phyloP scores from a whole-genome alignment of 805 yeast species.

The Candida ascalaphidarum region DNA sequence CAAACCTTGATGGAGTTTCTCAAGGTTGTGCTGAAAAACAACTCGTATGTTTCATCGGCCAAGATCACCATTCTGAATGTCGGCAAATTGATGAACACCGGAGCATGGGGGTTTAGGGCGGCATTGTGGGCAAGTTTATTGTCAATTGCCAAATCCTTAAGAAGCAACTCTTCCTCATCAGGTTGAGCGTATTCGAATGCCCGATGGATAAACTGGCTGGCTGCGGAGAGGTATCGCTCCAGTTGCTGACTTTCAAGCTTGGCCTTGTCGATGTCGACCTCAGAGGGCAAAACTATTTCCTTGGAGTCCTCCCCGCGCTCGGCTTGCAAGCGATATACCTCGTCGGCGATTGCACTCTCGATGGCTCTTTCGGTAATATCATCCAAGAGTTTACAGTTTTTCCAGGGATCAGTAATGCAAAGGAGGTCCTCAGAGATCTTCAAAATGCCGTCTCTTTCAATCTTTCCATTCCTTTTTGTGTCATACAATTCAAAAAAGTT shows the following conservation, averaged over 20 bases:
- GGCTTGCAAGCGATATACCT: constrained; percentile 37
- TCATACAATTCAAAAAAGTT: constrained; percentile 76
- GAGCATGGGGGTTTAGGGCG: constrained; percentile 75
- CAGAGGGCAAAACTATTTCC: constrained; percentile 43
- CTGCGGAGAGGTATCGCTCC: constrained; percentile 80
- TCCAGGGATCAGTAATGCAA: constrained; percentile 78
- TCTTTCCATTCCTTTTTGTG: constrained; percentile 44
- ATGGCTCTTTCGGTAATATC: constrained; percentile 51
- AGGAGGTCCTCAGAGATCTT: constrained; percentile 82
- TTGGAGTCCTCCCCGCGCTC: constrained; percentile 15
- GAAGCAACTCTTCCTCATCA: constrained; percentile 33
- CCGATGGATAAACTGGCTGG: constrained; percentile 76
- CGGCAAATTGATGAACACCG: constrained; percentile 67
- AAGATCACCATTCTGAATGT: constrained; percentile 91
- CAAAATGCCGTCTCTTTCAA: constrained; percentile 73
- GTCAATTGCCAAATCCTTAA: constrained; percentile 29
- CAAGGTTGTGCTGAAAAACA: constrained; percentile 65
- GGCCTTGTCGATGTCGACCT: constrained; percentile 55
- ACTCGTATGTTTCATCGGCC: constrained; percentile 90
- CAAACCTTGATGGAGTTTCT: constrained; percentile 61
- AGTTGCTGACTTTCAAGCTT: constrained; percentile 54
- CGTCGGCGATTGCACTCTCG: constrained; percentile 61
- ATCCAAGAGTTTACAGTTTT: constrained; percentile 64
- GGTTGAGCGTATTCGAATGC: constrained; percentile 89
- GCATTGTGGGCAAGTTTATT: constrained; percentile 52